A percentile compares a stretch with the other conserved stretches of the same genome.
phyloP scores from a whole-genome alignment of 306 rosid genomes.

The Aeschynomene evenia region DNA sequence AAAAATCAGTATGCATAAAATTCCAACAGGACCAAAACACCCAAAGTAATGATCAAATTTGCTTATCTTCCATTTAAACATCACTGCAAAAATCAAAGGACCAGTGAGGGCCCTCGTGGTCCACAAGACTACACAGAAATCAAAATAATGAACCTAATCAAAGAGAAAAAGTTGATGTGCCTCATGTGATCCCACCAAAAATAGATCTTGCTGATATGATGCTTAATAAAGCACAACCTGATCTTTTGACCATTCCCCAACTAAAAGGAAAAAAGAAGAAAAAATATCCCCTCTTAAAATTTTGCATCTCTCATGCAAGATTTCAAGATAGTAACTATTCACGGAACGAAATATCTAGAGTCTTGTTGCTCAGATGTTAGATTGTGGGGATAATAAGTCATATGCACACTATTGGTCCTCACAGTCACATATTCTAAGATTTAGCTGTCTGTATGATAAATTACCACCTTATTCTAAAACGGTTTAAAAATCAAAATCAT shows the following conservation, averaged over 20 bases:
- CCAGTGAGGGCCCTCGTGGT: slow-evolving; percentile 18
- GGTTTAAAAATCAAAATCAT: neutral
- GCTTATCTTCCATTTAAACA: neutral
- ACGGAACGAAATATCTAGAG: neutral
- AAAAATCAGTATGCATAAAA: slow-evolving; percentile 14
- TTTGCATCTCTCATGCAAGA: neutral
- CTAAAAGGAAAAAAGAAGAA: no score
- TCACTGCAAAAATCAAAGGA: slow-evolving; percentile 21
- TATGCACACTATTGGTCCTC: neutral
- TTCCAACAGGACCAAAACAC: neutral
- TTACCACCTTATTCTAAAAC: neutral
- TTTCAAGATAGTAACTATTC: neutral
- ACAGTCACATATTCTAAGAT: neutral
- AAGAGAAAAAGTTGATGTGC: slow-evolving; percentile 16
- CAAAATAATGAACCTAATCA: slow-evolving; percentile 8
- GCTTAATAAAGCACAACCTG: slow-evolving; percentile 7
- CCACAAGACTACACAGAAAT: slow-evolving; percentile 18
- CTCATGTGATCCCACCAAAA: slow-evolving; percentile 18
- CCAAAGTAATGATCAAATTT: neutral
- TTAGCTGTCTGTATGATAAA: neutral
- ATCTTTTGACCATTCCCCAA: slow-evolving; percentile 17
- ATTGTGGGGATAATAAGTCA: neutral
- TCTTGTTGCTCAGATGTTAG: neutral
- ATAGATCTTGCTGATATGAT: neutral
- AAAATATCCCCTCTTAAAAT: neutral